A percentile compares a stretch with the other conserved stretches of the same genome.
Conservation (phyloP, 345 rosid genomes). For the Excoecaria agallocha region DNA sequence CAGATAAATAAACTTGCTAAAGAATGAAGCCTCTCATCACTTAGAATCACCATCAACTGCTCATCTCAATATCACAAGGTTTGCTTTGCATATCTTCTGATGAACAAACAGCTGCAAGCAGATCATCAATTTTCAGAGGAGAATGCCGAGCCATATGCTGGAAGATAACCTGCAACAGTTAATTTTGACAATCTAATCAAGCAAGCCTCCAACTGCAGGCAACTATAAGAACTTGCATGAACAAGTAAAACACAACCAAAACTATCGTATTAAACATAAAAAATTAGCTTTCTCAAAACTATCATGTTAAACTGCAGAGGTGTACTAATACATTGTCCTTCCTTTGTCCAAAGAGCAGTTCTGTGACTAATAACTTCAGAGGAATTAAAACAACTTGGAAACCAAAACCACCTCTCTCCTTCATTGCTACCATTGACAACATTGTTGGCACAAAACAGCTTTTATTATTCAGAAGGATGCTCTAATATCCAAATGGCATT, state of each 20-base stretch:
- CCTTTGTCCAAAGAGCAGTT: not conserved
- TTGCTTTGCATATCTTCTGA: slow-evolving; percentile 46
- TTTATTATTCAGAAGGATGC: not conserved
- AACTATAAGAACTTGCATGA: not conserved
- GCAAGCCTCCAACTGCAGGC: not conserved
- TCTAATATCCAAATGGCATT: too few relatives aligned
- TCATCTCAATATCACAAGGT: slow-evolving; percentile 66
- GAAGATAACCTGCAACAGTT: slow-evolving; percentile 64
- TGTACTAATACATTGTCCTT: not conserved
- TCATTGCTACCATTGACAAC: not conserved
- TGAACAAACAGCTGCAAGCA: slow-evolving; percentile 46
- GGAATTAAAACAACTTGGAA: not conserved
- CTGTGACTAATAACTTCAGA: not conserved
- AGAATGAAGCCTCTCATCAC: not conserved
- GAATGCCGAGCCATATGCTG: slow-evolving; percentile 72
- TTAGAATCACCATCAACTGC: slow-evolving; percentile 33
- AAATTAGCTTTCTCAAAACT: not conserved
- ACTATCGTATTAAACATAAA: not conserved
- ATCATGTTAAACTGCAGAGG: not conserved
- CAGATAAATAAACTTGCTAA: not conserved
- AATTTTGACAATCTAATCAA: slow-evolving; percentile 8
- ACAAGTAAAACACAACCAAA: not conserved
- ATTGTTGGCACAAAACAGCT: not conserved
- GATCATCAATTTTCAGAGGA: slow-evolving; percentile 76
- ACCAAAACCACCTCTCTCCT: not conserved